Evolutionary conservation across 1,139 yeast species (phyloP).

Genomic region (Geotrichum citri-aurantii): DNA sequence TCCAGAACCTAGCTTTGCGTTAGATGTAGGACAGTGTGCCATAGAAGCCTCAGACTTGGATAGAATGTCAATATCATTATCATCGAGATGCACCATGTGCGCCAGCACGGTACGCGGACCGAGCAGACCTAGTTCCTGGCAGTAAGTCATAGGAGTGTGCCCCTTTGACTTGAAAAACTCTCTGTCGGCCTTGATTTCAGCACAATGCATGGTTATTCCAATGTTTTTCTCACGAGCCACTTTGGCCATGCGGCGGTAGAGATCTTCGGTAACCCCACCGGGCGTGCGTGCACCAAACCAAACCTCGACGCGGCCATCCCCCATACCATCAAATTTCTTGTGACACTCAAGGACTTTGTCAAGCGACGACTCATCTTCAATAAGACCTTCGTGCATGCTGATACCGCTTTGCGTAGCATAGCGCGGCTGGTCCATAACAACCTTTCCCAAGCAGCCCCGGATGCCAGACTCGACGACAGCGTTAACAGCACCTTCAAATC

Average conservation of each 20-base stretch:
- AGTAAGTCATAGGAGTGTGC: constrained; percentile 29
- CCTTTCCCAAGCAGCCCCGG: constrained; percentile 26
- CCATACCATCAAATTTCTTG: constrained; percentile 26
- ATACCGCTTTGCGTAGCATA: constrained; percentile 23
- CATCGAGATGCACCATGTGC: constrained; percentile 28
- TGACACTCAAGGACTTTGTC: constrained; percentile 25
- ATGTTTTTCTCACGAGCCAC: constrained; percentile 25
- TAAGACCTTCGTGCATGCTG: constrained; percentile 23
- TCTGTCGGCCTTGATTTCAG: constrained; percentile 29
- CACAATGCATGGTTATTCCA: constrained; percentile 30
- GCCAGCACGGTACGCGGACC: constrained; percentile 29
- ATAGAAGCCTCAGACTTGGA: constrained; percentile 28
- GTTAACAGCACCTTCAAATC: constrained; percentile 28
- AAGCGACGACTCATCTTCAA: constrained; percentile 27
- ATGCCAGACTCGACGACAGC: constrained; percentile 28
- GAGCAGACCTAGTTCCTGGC: constrained; percentile 25
- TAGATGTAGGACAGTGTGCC: constrained; percentile 34
- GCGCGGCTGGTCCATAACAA: constrained; percentile 24
- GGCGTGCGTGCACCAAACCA: constrained; percentile 29
- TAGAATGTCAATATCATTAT: constrained; percentile 28
- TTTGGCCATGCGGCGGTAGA: constrained; percentile 17
- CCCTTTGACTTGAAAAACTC: constrained; percentile 27
- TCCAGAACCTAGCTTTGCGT: constrained; percentile 32
- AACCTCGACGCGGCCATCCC: constrained; percentile 29
- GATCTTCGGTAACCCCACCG: constrained; percentile 19